Base-by-base conservation (phyloP, 495 filamentous ascomycete genomes). In the Hyaloscypha bicolor region DNA sequence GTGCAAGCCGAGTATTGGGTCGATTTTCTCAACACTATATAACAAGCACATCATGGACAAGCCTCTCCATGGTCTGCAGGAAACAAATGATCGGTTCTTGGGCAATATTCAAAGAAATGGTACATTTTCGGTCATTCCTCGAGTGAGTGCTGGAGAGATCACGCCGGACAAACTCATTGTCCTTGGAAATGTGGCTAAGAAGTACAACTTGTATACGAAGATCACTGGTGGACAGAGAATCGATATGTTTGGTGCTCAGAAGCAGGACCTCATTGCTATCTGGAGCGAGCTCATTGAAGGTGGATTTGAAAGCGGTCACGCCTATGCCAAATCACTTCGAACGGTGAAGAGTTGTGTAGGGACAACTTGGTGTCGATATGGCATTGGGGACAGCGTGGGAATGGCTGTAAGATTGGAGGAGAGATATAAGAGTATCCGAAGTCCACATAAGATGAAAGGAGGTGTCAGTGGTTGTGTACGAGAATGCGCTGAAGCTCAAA, bases 341-440 rank as follows among this genome's bases (percentile, higher is more conserved):
- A 96, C 94, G 9, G 90, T 98, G 70, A 98, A 97, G 85, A 92
- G 90, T 71, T 98, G 94, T 72, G 94, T 98, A 4, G 94, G 94
- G 32, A 95, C 91, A 2, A 96, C 92, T 2, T 98, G 94, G 94
- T 98, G 94, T 72, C 83, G 94, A 6, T 98, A 92, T 70, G 94
- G 94, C 66, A 88, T 97, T 65, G 93, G 93, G 48, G 94, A 98
- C 79, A 95, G 91, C 79, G 94, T 98, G n/a, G 94, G 94, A 30
- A 94, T 98, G 91, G 94, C 94, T 1, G 90, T 97, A 29, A 85
- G 93, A 2, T 79, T 98, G 0, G 94, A 98, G 75, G 91, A 97
- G 78, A 87, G 94, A 56, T 98, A 98, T 79, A 98, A 98, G 84
- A 93, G 90, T 74, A 89, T 98, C 70, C 88, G 94, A 2, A 83